Conservation (phyloP, 2,329 filamentous ascomycete genomes). For the Talaromyces sp. region DNA sequence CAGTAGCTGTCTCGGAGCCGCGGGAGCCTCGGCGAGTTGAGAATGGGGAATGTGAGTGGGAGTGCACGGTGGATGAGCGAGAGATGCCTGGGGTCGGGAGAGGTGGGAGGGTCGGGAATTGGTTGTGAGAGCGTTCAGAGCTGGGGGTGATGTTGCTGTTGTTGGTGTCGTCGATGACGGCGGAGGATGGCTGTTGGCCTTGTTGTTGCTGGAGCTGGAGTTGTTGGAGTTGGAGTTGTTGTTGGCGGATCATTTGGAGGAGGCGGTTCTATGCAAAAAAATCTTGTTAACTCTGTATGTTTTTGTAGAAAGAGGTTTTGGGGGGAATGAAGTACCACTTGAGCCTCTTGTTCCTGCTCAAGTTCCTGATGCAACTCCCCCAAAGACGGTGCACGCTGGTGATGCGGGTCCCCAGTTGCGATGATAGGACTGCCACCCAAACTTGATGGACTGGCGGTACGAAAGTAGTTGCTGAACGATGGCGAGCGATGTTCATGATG, state of each 20-base stretch:
- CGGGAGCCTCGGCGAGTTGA: slow-evolving; percentile 38
- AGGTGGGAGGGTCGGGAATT: slow-evolving; percentile 36
- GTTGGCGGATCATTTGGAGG: slow-evolving; percentile 50
- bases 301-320: not conserved
- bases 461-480: slow-evolving; percentile 40
- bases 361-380: slow-evolving; percentile 53
- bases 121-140: slow-evolving; percentile 42
- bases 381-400: slow-evolving; percentile 49
- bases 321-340: slow-evolving; percentile 42
- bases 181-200: slow-evolving; percentile 29
- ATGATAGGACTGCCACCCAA: slow-evolving; percentile 44
- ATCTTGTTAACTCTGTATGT: slow-evolving; percentile 13
- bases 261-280: slow-evolving; percentile 51
- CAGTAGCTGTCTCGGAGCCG: slow-evolving; percentile 31
- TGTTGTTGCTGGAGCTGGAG: slow-evolving; percentile 36
- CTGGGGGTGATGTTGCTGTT: slow-evolving; percentile 33
- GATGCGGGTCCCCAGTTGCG: slow-evolving; percentile 48
- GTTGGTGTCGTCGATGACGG: slow-evolving; percentile 36
- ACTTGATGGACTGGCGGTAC: slow-evolving; percentile 45
- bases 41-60: slow-evolving; percentile 30
- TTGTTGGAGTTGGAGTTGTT: slow-evolving; percentile 47
- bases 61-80: slow-evolving; percentile 26
- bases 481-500: slow-evolving; percentile 40
- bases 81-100: slow-evolving; percentile 23
- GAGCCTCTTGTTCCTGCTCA: slow-evolving; percentile 53